phyloP scores from a whole-genome alignment of 2,329 filamentous ascomycete species.

The Tolypocladium ophioglossoides region DNA sequence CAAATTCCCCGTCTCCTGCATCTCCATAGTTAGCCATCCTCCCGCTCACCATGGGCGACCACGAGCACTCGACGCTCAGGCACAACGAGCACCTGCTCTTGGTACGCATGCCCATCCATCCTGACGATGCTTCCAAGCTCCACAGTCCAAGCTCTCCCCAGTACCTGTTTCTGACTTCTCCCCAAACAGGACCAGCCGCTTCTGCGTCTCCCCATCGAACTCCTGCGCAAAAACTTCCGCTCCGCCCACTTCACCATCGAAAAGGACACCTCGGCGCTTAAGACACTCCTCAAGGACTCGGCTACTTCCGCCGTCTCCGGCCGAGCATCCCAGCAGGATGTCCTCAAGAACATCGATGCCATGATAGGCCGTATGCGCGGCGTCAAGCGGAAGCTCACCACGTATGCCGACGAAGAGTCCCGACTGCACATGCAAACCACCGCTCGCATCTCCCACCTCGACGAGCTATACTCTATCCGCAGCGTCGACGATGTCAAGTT shows the following conservation, averaged over 20 bases:
- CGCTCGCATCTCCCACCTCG: constrained; percentile 69
- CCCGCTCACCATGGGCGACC: constrained; percentile 40
- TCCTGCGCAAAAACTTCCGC: constrained; percentile 90
- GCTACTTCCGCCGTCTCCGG: constrained; percentile 58
- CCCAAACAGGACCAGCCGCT: constrained; percentile 74
- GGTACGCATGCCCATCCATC: constrained; percentile 30
- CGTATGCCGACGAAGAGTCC: constrained; percentile 69
- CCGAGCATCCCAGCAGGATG: constrained; percentile 52
- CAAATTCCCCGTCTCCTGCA: background rate
- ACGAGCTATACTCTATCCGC: constrained; percentile 69
- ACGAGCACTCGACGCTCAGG: constrained; percentile 57
- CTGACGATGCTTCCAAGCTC: background rate
- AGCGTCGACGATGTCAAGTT: constrained; percentile 87
- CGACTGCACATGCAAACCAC: constrained; percentile 64
- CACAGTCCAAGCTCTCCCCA: background rate
- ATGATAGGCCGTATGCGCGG: constrained; percentile 80
- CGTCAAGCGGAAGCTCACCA: constrained; percentile 77
- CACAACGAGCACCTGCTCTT: constrained; percentile 68
- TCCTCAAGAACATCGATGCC: constrained; percentile 70
- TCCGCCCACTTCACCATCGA: constrained; percentile 68
- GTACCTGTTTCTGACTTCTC: background rate
- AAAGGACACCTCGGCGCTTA: constrained; percentile 54
- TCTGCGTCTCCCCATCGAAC: constrained; percentile 83
- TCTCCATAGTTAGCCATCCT: background rate
- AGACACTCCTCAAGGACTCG: constrained; percentile 49